Evolutionary conservation across 495 filamentous ascomycete species (phyloP).

Genomic region (Penicillium cataractarum): DNA sequence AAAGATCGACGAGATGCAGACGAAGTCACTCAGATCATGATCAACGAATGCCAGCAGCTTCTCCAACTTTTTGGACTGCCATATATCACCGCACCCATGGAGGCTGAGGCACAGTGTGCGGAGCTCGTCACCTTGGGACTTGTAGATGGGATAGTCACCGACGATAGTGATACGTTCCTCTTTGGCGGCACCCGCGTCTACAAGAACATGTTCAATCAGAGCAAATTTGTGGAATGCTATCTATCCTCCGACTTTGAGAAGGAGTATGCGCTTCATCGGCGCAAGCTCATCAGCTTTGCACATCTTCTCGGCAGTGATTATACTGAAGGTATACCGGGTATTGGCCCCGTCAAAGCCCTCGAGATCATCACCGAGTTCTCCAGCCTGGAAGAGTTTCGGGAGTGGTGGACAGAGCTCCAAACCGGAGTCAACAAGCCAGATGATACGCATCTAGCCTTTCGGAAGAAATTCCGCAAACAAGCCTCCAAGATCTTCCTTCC

Average conservation of each 20-base stretch:
- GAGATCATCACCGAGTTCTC: slow-evolving; percentile 93
- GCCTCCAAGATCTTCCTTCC: slow-evolving; percentile 85
- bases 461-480: slow-evolving; percentile 82
- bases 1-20: slow-evolving; percentile 95
- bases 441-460: slow-evolving; percentile 60
- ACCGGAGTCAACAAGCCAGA: slow-evolving; percentile 44
- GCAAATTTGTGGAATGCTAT: slow-evolving; percentile 97
- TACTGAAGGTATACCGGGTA: slow-evolving; percentile 84
- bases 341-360: slow-evolving; percentile 90
- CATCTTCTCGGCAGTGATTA: slow-evolving; percentile 93
- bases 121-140: slow-evolving; percentile 82
- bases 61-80: slow-evolving; percentile 89
- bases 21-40: slow-evolving; percentile 92
- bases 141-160: slow-evolving; percentile 97
- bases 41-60: slow-evolving; percentile 90
- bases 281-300: slow-evolving; percentile 82
- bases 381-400: slow-evolving; percentile 66
- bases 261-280: slow-evolving; percentile 80
- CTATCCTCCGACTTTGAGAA: slow-evolving; percentile 83
- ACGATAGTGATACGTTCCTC: slow-evolving; percentile 95
- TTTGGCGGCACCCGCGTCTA: slow-evolving; percentile 96
- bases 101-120: slow-evolving; percentile 97
- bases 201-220: slow-evolving; percentile 99
- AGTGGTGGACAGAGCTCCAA: slow-evolving; percentile 88
- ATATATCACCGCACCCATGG: slow-evolving; percentile 97